Conservation (phyloP, 129 eudicot species). For the Chrysanthemum seticuspe region DNA sequence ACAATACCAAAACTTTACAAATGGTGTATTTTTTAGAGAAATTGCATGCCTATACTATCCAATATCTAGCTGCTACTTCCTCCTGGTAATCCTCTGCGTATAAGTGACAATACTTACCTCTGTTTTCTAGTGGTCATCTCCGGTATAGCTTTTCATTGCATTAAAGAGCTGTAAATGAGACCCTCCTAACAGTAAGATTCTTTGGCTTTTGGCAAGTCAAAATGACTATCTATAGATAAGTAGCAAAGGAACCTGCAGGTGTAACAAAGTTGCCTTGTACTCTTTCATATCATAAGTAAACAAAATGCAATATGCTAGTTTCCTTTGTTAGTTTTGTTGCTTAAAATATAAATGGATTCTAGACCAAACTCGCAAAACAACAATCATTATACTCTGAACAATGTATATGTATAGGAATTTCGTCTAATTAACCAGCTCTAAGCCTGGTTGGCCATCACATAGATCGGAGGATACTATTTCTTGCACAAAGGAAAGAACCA, state of each 20-base stretch:
- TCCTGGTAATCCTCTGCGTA: neutral
- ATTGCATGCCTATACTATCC: neutral
- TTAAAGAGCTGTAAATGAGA: too few species aligned
- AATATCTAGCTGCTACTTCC: neutral
- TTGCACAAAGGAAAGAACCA: too few species aligned
- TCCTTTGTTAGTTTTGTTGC: too few species aligned
- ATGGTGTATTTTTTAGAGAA: neutral
- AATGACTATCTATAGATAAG: neutral
- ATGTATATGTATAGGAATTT: too few species aligned
- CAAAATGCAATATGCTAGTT: neutral
- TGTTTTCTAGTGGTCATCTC: neutral
- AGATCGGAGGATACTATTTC: too few species aligned
- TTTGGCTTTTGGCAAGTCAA: neutral
- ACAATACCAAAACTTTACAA: too few species aligned
- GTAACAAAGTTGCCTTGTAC: constrained; percentile 1
- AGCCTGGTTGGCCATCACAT: too few species aligned
- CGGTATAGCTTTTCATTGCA: neutral
- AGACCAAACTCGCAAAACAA: too few species aligned
- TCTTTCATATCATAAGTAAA: neutral
- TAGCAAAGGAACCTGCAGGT: constrained; percentile 9
- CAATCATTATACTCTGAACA: too few species aligned
- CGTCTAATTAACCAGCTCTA: too few species aligned
- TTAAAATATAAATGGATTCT: too few species aligned
- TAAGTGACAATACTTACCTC: too few species aligned
- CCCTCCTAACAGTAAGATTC: neutral